Conservation (phyloP, 495 filamentous ascomycete species). For the Penicillium desertorum region DNA sequence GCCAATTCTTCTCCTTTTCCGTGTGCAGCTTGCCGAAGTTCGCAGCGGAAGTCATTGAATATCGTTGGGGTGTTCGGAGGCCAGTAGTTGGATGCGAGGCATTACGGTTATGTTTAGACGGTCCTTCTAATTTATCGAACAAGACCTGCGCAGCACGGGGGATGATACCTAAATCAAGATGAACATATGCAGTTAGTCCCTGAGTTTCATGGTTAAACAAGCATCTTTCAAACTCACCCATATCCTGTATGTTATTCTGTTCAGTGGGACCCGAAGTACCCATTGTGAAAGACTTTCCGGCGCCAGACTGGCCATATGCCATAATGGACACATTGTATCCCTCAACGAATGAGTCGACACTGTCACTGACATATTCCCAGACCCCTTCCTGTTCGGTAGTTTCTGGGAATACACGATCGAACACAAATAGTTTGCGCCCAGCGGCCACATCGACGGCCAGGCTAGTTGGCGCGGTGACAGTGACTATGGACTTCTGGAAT, state of each 20-base stretch:
- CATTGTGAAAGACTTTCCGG: constrained; percentile 99
- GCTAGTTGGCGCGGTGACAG: constrained; percentile 79
- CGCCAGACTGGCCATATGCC: constrained; percentile 98
- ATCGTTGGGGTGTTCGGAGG: constrained; percentile 75
- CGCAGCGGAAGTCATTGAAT: constrained; percentile 63
- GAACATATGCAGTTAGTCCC: constrained; percentile 4
- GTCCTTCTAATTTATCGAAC: constrained; percentile 78
- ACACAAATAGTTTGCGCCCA: constrained; percentile 91
- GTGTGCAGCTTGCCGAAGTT: constrained; percentile 48
- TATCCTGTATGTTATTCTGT: constrained; percentile 68
- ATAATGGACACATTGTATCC: constrained; percentile 99
- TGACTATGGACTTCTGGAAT: constrained; percentile 90
- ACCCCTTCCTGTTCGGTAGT: constrained; percentile 83
- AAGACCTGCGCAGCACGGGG: constrained; percentile 84
- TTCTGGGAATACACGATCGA: constrained; percentile 90
- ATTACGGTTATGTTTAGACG: constrained; percentile 51
- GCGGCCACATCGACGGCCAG: constrained; percentile 86
- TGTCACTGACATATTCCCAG: constrained; percentile 93
- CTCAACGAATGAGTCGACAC: constrained; percentile 85
- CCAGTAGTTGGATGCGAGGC: constrained; percentile 62
- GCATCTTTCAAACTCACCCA: constrained; percentile 60
- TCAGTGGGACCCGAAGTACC: constrained; percentile 88
- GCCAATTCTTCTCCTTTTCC: constrained; percentile 91
- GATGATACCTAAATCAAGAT: constrained; percentile 68
- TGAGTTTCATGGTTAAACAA: background rate